Percentiles rank a stretch among this genome's conserved stretches.
These are phyloP conservation scores for Cercospora nicotianae DNA, from an alignment of 2,329 filamentous ascomycete genomes.

Conservation along the genomic window DNA sequence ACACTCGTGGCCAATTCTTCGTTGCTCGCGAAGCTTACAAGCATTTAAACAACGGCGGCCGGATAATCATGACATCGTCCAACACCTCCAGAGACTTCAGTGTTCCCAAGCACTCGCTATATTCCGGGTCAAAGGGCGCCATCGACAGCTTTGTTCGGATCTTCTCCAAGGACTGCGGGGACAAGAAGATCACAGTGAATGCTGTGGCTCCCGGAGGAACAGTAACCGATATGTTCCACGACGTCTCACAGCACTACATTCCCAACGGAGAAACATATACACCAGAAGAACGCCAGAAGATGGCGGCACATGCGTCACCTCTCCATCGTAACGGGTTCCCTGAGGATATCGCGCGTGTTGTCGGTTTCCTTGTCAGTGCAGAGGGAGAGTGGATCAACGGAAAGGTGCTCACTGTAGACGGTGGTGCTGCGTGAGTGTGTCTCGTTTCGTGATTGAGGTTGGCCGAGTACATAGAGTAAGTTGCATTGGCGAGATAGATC, in stretches of 20 bases:
- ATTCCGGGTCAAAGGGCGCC: conserved; percentile 58
- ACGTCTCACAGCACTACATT: conserved; percentile 61
- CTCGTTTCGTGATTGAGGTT: neutral
- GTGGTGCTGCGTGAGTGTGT: conserved; percentile 1
- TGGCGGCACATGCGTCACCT: conserved; percentile 48
- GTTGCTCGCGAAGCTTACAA: conserved; percentile 59
- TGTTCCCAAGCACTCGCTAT: conserved; percentile 53
- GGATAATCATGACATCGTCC: conserved; percentile 53
- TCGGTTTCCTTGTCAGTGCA: conserved; percentile 57
- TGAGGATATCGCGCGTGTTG: conserved; percentile 63
- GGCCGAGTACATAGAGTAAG: neutral
- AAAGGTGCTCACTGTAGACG: conserved; percentile 44
- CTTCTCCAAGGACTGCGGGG: conserved; percentile 57
- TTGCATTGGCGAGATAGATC: neutral
- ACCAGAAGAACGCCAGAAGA: neutral
- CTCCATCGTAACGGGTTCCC: conserved; percentile 62
- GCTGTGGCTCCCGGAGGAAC: conserved; percentile 56
- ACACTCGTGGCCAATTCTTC: conserved; percentile 64
- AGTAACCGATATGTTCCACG: conserved; percentile 59
- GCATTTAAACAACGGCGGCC: conserved; percentile 50
- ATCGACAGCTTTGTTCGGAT: conserved; percentile 60
- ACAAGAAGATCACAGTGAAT: conserved; percentile 56
- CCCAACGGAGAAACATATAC: conserved; percentile 50
- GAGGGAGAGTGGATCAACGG: conserved; percentile 55
- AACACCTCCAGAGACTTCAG: conserved; percentile 55